Conservation (phyloP, 2,329 filamentous ascomycete species). For the Raffaelea albimanens region DNA sequence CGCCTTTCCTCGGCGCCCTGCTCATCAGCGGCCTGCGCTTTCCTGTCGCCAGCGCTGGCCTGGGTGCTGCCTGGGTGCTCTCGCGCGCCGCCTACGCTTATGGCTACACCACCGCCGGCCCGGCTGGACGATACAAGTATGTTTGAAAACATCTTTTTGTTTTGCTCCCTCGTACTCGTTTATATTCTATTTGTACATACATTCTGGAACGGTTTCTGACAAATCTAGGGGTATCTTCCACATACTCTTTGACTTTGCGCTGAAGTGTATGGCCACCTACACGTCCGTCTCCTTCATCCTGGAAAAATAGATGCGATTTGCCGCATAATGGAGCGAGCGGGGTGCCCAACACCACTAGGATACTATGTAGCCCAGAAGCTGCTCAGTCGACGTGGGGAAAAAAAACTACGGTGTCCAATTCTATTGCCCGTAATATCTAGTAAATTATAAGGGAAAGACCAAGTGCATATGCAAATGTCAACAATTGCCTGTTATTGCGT, state of each 20-base stretch:
- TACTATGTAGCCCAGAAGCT: too few species aligned
- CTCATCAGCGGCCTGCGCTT: conserved; percentile 47
- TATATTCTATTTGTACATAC: neutral
- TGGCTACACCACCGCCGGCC: conserved; percentile 42
- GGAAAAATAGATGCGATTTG: neutral
- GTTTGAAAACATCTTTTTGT: conserved; percentile 9
- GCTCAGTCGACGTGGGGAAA: too few species aligned
- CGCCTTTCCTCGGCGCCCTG: conserved; percentile 40
- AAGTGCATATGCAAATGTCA: too few species aligned
- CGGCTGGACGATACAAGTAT: conserved; percentile 32
- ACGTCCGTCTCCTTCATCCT: conserved; percentile 25
- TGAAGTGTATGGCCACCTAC: conserved; percentile 36
- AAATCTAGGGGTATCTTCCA: conserved; percentile 27
- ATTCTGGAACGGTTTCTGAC: neutral
- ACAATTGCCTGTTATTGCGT: too few species aligned
- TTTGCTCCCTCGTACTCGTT: conserved; percentile 4
- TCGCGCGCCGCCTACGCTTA: conserved; percentile 43
- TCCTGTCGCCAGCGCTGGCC: conserved; percentile 36
- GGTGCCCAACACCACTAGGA: too few species aligned
- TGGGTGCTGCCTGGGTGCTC: conserved; percentile 44
- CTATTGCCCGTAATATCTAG: too few species aligned
- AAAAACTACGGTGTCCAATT: too few species aligned
- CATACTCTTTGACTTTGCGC: conserved; percentile 23
- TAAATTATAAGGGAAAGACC: too few species aligned
- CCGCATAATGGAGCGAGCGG: too few species aligned